A percentile compares a stretch with the other conserved stretches of the same genome.
These are phyloP conservation scores for Barnettozyma sp. DNA, from an alignment of 805 yeast genomes.

Conservation along the genomic window DNA sequence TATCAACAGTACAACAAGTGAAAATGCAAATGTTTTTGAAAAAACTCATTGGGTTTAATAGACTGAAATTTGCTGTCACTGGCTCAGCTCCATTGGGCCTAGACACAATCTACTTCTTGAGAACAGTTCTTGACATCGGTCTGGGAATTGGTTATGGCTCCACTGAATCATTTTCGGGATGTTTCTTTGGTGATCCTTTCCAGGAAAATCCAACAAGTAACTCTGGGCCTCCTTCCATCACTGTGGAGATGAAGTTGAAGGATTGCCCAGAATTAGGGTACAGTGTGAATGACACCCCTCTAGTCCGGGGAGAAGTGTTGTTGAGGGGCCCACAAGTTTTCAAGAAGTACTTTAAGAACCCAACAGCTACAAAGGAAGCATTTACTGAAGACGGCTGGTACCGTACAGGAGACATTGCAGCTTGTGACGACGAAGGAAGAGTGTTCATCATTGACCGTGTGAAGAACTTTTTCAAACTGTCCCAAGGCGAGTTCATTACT, in stretches of 20 bases:
- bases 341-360: constrained; percentile 45
- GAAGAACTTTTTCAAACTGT: constrained; percentile 66
- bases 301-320: constrained; percentile 51
- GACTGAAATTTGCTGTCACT: constrained; percentile 31
- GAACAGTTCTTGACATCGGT: constrained; percentile 45
- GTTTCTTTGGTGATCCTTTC: constrained; percentile 35
- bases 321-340: constrained; percentile 60
- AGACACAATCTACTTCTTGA: constrained; percentile 51
- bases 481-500: constrained; percentile 62
- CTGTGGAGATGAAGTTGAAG: constrained; percentile 49
- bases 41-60: constrained; percentile 38
- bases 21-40: constrained; percentile 34
- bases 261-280: constrained; percentile 60
- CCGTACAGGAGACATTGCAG: constrained; percentile 59
- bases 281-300: constrained; percentile 29
- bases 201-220: constrained; percentile 37
- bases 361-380: constrained; percentile 44
- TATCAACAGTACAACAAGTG: constrained; percentile 4
- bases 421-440: constrained; percentile 43
- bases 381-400: constrained; percentile 58
- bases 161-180: constrained; percentile 64
- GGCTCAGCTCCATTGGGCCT: constrained; percentile 70
- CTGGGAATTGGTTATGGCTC: constrained; percentile 57
- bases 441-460: constrained; percentile 63
- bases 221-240: constrained; percentile 48